A percentile compares a stretch with the other conserved stretches of the same genome.
These are phyloP conservation scores for Zygosaccharomyces kombuchaensis DNA, from an alignment of 805 yeast species.

Conservation along the genomic window DNA sequence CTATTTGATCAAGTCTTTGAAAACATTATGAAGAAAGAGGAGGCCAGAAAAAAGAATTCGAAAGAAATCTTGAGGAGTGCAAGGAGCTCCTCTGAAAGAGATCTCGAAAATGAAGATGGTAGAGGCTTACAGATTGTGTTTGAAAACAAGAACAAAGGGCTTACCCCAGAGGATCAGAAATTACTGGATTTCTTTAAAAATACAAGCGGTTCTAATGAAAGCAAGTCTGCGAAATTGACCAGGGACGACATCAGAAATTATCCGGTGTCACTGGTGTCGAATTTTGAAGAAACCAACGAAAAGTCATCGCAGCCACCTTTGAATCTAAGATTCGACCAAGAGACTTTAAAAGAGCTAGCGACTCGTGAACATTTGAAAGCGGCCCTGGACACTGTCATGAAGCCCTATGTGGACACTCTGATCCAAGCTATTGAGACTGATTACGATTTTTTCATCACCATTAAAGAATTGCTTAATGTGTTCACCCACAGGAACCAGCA, in stretches of 20 bases:
- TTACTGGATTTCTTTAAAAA: slow-evolving; percentile 18
- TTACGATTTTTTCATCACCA: slow-evolving; percentile 20
- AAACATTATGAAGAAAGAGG: slow-evolving; percentile 25
- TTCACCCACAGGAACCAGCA: slow-evolving; percentile 16
- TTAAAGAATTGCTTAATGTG: slow-evolving; percentile 12
- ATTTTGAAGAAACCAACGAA: slow-evolving; percentile 10
- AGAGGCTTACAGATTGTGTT: slow-evolving; percentile 21
- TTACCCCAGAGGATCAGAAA: slow-evolving; percentile 13
- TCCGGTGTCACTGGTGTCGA: slow-evolving; percentile 24
- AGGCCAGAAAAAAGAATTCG: slow-evolving; percentile 13
- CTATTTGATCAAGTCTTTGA: slow-evolving; percentile 27
- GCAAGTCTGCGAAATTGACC: slow-evolving; percentile 19
- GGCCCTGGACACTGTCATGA: slow-evolving; percentile 22
- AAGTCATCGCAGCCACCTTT: slow-evolving; percentile 2
- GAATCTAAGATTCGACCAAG: slow-evolving; percentile 7
- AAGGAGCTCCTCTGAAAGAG: not conserved
- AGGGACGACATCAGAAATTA: slow-evolving; percentile 26
- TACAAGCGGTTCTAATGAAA: slow-evolving; percentile 11
- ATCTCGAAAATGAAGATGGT: slow-evolving; percentile 3
- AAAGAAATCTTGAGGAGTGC: slow-evolving; percentile 11
- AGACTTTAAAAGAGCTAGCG: slow-evolving; percentile 16
- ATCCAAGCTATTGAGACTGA: slow-evolving; percentile 20
- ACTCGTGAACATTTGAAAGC: slow-evolving; percentile 23
- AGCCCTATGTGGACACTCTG: slow-evolving; percentile 19
- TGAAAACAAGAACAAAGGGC: slow-evolving; percentile 15